These are phyloP conservation scores for Lanzia echinophila DNA, from an alignment of 2,329 filamentous ascomycete species.

Conservation along the genomic window DNA sequence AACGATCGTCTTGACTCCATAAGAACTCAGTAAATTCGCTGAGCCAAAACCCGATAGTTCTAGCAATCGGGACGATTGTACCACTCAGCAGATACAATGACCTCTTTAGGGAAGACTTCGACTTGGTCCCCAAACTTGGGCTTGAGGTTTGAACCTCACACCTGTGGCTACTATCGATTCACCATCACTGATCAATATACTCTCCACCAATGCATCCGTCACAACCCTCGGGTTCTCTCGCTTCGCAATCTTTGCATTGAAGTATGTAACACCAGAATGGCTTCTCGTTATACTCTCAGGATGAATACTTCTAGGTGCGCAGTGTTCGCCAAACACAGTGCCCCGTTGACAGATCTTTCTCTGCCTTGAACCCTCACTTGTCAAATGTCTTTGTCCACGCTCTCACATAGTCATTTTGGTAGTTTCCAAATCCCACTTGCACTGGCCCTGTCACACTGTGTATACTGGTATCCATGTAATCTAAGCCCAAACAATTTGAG, in stretches of 20 bases:
- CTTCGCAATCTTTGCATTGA: slow-evolving; percentile 11
- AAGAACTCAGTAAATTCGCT: slow-evolving; percentile 11
- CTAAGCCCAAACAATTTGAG: not conserved
- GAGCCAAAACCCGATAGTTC: slow-evolving; percentile 31
- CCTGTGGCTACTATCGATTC: slow-evolving; percentile 2
- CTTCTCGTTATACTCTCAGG: slow-evolving; percentile 13
- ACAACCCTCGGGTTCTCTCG: slow-evolving; percentile 66
- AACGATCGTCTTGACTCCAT: slow-evolving; percentile 7
- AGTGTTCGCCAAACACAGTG: slow-evolving; percentile 33
- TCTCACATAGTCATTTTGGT: too few species aligned
- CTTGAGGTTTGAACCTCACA: slow-evolving; percentile 11
- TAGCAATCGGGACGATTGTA: slow-evolving; percentile 26
- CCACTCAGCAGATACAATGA: slow-evolving; percentile 27
- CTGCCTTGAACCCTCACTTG: not conserved
- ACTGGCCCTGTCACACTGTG: slow-evolving; percentile 11
- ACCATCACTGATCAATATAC: slow-evolving; percentile 38
- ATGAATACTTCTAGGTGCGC: slow-evolving; percentile 12
- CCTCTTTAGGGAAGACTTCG: slow-evolving; percentile 16
- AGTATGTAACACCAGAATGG: slow-evolving; percentile 21
- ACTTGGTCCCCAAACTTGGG: not conserved
- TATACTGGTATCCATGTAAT: slow-evolving; percentile 3
- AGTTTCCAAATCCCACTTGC: not conserved
- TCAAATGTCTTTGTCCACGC: too few species aligned
- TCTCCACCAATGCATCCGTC: slow-evolving; percentile 78
- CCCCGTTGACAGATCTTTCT: slow-evolving; percentile 21